Percentiles rank a stretch among this genome's conserved stretches.
Conservation (phyloP, 202 grass and related monocot genomes). For the Digitaria exilis region DNA sequence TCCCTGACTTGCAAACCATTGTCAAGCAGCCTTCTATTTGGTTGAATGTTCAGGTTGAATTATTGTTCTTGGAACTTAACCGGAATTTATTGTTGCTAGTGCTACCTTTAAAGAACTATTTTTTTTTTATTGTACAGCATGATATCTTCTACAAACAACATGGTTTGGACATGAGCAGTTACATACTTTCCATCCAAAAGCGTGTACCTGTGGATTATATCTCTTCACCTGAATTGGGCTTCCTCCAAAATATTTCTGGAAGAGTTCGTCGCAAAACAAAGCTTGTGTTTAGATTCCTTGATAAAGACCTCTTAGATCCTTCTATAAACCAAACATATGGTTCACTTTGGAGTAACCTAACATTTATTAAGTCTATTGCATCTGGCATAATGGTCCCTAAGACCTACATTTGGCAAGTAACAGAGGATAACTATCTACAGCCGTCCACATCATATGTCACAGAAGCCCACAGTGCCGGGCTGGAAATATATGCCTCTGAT, state of each 20-base stretch:
- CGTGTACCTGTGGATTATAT: slow-evolving; percentile 47
- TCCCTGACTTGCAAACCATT: slow-evolving; percentile 23
- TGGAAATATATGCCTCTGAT: slow-evolving; percentile 85
- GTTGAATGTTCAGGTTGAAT: slow-evolving; percentile 85
- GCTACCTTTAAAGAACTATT: slow-evolving; percentile 18
- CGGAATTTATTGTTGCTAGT: neutral
- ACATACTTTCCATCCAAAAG: slow-evolving; percentile 58
- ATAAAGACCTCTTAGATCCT: slow-evolving; percentile 37
- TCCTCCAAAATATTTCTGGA: slow-evolving; percentile 62
- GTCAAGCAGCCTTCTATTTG: slow-evolving; percentile 47
- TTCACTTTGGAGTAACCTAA: slow-evolving; percentile 61
- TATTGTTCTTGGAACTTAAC: slow-evolving; percentile 1
- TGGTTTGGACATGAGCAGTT: slow-evolving; percentile 62
- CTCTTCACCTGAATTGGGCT: slow-evolving; percentile 74
- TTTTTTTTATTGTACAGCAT: slow-evolving; percentile 47
- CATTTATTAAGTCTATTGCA: slow-evolving; percentile 64
- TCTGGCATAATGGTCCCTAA: slow-evolving; percentile 93
- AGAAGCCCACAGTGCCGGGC: slow-evolving; percentile 62
- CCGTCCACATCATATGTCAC: slow-evolving; percentile 37
- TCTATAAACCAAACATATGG: slow-evolving; percentile 73
- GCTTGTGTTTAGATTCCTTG: slow-evolving; percentile 67
- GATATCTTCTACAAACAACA: slow-evolving; percentile 63
- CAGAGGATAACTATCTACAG: slow-evolving; percentile 62
- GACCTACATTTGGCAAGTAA: slow-evolving; percentile 73
- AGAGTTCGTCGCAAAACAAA: slow-evolving; percentile 65